These are phyloP conservation scores for Fusarium globosum DNA, from an alignment of 2,329 filamentous ascomycete genomes.

Conservation along the genomic window DNA sequence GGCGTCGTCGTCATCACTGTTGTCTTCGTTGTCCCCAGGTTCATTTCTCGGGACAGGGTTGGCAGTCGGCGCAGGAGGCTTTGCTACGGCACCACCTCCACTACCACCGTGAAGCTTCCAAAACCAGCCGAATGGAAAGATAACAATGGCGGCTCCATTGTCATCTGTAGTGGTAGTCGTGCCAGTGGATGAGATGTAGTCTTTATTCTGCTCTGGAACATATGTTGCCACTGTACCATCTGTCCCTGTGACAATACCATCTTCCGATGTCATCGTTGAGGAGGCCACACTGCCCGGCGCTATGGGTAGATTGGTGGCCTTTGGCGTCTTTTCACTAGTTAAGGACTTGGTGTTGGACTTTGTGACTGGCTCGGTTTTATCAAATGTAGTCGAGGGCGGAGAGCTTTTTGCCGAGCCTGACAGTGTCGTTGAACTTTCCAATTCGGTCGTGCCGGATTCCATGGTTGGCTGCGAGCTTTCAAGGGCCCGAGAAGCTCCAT, in stretches of 20 bases:
- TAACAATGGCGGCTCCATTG: neutral
- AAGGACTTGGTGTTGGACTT: neutral
- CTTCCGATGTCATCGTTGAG: neutral
- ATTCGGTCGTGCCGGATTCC: too few species aligned
- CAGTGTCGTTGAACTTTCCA: too few species aligned
- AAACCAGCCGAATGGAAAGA: neutral
- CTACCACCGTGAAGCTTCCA: neutral
- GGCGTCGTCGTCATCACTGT: fast-evolving
- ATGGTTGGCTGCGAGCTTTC: neutral
- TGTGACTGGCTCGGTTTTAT: neutral
- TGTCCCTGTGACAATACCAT: neutral
- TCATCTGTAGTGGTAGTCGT: neutral
- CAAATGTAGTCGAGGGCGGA: neutral
- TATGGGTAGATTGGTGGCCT: neutral
- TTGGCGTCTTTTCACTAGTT: neutral
- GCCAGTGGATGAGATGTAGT: neutral
- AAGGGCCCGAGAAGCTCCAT: neutral
- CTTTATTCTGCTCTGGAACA: neutral
- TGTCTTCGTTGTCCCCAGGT: neutral
- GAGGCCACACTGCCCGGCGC: neutral
- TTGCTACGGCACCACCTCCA: neutral
- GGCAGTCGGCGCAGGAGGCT: neutral
- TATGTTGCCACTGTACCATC: neutral
- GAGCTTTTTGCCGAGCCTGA: neutral
- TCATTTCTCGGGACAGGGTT: neutral